Base-by-base conservation (phyloP, 768 basidiomycete genomes). In the Tylopilus rubrobrunneus region DNA sequence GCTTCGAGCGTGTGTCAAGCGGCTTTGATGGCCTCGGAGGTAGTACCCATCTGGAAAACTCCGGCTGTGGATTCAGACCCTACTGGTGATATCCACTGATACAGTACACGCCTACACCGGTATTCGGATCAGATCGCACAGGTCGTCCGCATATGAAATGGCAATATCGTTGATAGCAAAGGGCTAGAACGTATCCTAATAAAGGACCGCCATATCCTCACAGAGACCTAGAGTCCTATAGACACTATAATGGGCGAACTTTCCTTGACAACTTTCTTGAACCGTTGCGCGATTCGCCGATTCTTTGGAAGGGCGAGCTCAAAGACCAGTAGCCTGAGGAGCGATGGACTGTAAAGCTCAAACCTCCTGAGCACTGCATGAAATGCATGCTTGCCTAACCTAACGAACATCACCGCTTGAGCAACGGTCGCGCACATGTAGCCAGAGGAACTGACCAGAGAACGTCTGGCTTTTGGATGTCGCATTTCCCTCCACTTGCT, bases 311-410 rank as follows among this genome's bases (percentile, higher is more conserved):
- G 72, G 7, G 74, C 71, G 42, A 88, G 67, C 52, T 85, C 81
- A 42, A 76, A 75, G 10, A 67, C 71, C 11, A 90, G 73, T 49
- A 45, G 67, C 54, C 68, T 75, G 53, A 89, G 64, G 4, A 89
- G 34, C 10, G 59, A 56, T n/a, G 67, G 56, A 4, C 69, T 50
- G 62, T 87, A 86, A 12, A 68, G 68, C 28, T 78, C 71, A 7
- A 79, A 75, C 56, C 79, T 85, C 45, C 70, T 75, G 5, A 94
- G 67, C 48, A 92, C 77, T 10, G 78, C 71, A 62, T 82, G 76
- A 68, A 95, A 94, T 3, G 93, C 93, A 56, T 86, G 85, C 44
- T 77, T 78, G 40, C 91, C 89, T 23, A 95, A 78, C 91, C 92
- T 95, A 40, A 31, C 31, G 31, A 48, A 31, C 19, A 39, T 52